phyloP scores from a whole-genome alignment of 176 grass and related monocot genomes.

The Musa acuminata region DNA sequence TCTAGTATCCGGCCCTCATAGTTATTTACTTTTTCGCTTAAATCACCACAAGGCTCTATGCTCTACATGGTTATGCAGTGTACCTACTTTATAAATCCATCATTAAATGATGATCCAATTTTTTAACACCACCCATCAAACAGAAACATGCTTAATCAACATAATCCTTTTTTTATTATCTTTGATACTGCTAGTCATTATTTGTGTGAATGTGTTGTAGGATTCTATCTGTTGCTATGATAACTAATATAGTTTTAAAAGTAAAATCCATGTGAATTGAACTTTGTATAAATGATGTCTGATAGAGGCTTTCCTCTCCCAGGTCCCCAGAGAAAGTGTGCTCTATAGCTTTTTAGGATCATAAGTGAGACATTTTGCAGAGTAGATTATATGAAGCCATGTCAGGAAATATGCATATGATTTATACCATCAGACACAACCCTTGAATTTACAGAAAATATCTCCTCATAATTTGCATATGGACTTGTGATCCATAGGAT shows the following conservation, averaged over 20 bases:
- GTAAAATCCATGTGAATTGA: neutral
- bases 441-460: neutral
- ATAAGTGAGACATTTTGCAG: neutral
- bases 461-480: neutral
- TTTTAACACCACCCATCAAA: no score
- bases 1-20: no score
- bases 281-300: neutral
- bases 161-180: no score
- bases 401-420: neutral
- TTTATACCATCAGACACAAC: neutral
- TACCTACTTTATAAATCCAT: no score
- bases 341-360: neutral
- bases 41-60: neutral
- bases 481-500: neutral
- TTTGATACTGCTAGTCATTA: no score
- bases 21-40: no score
- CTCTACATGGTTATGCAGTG: neutral
- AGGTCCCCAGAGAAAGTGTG: neutral
- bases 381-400: neutral
- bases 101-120: no score
- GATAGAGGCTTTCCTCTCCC: no score
- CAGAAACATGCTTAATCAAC: no score
- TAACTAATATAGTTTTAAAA: neutral
- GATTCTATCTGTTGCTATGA: neutral
- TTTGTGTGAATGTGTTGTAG: no score